phyloP scores from a whole-genome alignment of 202 grass and related monocot genomes.

The Schoenoplectus triqueter region DNA sequence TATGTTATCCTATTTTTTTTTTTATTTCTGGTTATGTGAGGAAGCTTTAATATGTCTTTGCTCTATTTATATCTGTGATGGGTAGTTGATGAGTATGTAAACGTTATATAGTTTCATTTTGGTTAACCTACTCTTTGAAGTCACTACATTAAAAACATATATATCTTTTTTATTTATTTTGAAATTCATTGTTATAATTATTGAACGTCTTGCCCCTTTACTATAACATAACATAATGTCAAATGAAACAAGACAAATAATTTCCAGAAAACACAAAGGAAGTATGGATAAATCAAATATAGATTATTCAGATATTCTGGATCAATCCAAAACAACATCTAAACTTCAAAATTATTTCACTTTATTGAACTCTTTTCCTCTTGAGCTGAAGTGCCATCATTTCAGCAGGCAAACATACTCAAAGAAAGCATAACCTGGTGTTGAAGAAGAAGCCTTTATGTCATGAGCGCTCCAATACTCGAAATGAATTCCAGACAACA shows the following conservation, averaged over 20 bases:
- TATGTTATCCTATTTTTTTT: no score
- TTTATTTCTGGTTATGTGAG: not conserved
- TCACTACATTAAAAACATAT: not conserved
- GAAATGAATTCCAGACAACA: not conserved
- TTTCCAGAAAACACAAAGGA: not conserved
- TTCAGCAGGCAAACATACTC: slow-evolving; percentile 17
- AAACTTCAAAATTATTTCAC: not conserved
- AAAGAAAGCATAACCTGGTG: slow-evolving; percentile 27
- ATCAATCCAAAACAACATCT: not conserved
- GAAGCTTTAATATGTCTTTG: not conserved
- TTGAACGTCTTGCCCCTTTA: not conserved
- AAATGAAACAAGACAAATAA: not conserved
- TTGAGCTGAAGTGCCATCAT: slow-evolving; percentile 21
- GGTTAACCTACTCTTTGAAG: not conserved
- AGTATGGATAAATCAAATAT: not conserved
- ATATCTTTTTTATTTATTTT: not conserved
- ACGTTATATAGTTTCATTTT: not conserved
- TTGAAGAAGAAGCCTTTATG: not conserved
- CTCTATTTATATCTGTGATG: not conserved
- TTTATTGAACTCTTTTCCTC: slow-evolving; percentile 11
- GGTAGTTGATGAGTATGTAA: not conserved
- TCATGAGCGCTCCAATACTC: not conserved
- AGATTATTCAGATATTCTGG: not conserved
- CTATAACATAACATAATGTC: not conserved
- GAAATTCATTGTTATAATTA: not conserved